Evolutionary conservation across 1,139 yeast genomes (phyloP).

Genomic region (Eremothecium gossypii): DNA sequence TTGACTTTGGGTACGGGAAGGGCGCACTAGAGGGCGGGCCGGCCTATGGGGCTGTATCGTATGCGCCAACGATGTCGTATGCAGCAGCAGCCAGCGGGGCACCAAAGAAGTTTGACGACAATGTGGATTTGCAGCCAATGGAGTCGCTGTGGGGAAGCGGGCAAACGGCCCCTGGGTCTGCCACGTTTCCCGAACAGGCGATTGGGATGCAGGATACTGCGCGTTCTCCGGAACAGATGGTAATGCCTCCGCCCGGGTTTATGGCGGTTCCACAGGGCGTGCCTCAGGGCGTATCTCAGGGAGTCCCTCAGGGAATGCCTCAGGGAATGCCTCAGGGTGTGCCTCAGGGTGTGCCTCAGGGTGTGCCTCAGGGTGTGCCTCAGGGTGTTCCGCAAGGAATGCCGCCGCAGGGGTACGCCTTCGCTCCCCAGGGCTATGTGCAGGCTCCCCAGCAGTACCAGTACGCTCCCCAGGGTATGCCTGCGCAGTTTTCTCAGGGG

Average conservation of each 20-base stretch:
- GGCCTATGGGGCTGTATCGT: slow-evolving; percentile 16
- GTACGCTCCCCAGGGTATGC: slow-evolving; percentile 5
- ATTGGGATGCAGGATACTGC: slow-evolving; percentile 14
- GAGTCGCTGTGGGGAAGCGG: slow-evolving; percentile 51
- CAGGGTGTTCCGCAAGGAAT: slow-evolving; percentile 7
- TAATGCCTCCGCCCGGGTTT: slow-evolving; percentile 16
- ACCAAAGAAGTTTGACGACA: slow-evolving; percentile 25
- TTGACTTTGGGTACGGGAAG: slow-evolving; percentile 49
- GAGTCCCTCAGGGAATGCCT: slow-evolving; percentile 5
- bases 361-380: slow-evolving; percentile 13
- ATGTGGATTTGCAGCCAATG: slow-evolving; percentile 50
- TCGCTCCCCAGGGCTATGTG: slow-evolving; percentile 7
- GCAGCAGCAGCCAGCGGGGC: slow-evolving; percentile 44
- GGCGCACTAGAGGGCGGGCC: slow-evolving; percentile 13
- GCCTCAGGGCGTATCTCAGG: slow-evolving; percentile 13
- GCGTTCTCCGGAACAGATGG: slow-evolving; percentile 8
- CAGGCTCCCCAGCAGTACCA: slow-evolving; percentile 6
- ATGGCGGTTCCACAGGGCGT: slow-evolving; percentile 5
- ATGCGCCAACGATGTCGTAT: slow-evolving; percentile 38
- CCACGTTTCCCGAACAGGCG: slow-evolving; percentile 1
- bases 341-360: slow-evolving; percentile 8
- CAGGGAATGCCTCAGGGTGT: slow-evolving; percentile 15
- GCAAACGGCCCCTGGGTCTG: slow-evolving; percentile 2
- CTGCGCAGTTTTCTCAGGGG: slow-evolving; percentile 5
- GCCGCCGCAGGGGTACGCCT: slow-evolving; percentile 6